Base-by-base conservation (phyloP, 257 asterid species). In the Anisodus tanguticus region DNA sequence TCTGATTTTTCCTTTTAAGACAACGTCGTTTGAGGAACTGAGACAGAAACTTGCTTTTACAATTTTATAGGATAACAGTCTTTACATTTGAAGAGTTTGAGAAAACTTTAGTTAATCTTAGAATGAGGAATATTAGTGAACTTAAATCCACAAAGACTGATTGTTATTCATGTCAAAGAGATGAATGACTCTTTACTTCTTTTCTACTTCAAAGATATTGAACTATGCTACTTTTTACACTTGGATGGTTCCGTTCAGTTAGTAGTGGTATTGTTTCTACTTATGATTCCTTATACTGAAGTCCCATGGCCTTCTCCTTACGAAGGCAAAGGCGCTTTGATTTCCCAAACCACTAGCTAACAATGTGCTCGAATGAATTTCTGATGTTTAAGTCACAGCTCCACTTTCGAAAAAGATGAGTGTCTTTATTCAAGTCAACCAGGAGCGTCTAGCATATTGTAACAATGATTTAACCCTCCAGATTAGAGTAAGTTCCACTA, bases 21-120 rank as follows among this genome's bases (percentile, higher is more conserved):
- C 10, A 51, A 51, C 9, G 55, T n/a, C 82, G 49, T 3, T 71
- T 92, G 60, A 13, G n/a, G 60, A 55, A 55, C 60, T 55, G 60
- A 55, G 60, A 13, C 2, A 6, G n/a, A 4, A 55, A 55, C n/a
- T 55, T 55, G 6, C 60, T 3, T 55, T 12, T 10, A 54, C 17
- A 54, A 9, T 54, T n/a, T n/a, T n/a, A n/a, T n/a, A n/a, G n/a
- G n/a, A n/a, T n/a, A n/a, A 53, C 41, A 43, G 11, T 54, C 55
- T n/a, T 8, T 60, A 31, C n/a, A 66, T 8, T 13, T 37, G 22
- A 37, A 19, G 17, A 39, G 1, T 1, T 6, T 43, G n/a, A 72
- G 15, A 6, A 58, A 58, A 58, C 26, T 15, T n/a, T n/a, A n/a
- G 26, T 17, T 16, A 6, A 58, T 58, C 26, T 58, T 58, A 58